phyloP scores from a whole-genome alignment of 345 rosid genomes.

The Brassica cretica region DNA sequence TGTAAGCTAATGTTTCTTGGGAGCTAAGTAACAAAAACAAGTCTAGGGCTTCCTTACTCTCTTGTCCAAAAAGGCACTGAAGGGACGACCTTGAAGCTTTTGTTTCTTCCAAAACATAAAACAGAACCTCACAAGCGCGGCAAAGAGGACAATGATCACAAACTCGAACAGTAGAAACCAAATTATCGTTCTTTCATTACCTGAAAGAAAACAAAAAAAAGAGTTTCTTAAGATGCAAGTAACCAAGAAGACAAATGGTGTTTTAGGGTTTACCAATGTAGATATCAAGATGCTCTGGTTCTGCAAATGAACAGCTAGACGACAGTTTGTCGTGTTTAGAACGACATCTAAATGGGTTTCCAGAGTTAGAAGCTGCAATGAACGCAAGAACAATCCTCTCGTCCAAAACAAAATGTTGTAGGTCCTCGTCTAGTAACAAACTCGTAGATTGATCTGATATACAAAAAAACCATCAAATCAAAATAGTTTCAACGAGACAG shows the following conservation, averaged over 20 bases:
- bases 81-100: slow-evolving; percentile 62
- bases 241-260: background rate
- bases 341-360: slow-evolving; percentile 63
- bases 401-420: slow-evolving; percentile 62
- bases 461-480: background rate
- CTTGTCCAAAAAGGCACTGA: slow-evolving; percentile 67
- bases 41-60: slow-evolving; percentile 53
- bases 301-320: slow-evolving; percentile 64
- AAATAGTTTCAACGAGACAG: background rate
- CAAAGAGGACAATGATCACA: slow-evolving; percentile 53
- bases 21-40: background rate
- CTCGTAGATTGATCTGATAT: slow-evolving; percentile 49
- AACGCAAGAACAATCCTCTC: slow-evolving; percentile 83
- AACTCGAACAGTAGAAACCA: slow-evolving; percentile 72
- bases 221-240: background rate
- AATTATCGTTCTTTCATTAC: slow-evolving; percentile 51
- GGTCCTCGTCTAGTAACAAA: slow-evolving; percentile 54
- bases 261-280: slow-evolving; percentile 48
- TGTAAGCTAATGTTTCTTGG: slow-evolving; percentile 10
- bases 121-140: slow-evolving; percentile 68
- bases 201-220: slow-evolving; percentile 38
- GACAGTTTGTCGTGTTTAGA: slow-evolving; percentile 58
- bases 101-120: slow-evolving; percentile 83
- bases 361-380: slow-evolving; percentile 64
- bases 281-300: slow-evolving; percentile 44